Evolutionary conservation across 768 basidiomycete species (phyloP).

Genomic region (Serendipita sp.): DNA sequence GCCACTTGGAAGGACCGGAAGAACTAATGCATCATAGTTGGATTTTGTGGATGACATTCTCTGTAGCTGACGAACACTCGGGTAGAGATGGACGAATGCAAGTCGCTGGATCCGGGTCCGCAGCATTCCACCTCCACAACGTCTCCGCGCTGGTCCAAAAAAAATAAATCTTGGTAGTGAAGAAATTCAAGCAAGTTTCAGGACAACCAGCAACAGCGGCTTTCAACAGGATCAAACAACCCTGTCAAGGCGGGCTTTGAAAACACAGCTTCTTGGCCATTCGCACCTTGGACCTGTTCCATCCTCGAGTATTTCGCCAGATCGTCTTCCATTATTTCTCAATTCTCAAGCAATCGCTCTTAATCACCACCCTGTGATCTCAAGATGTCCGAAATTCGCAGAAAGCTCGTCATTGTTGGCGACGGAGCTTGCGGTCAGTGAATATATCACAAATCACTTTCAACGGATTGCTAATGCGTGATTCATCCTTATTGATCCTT

Average conservation of each 20-base stretch:
- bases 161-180: not conserved
- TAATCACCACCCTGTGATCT: conserved; percentile 3
- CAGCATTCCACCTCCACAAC: no score
- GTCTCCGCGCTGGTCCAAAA: not conserved
- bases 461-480: not conserved
- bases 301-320: not conserved
- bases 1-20: conserved; percentile 8
- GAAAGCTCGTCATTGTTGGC: conserved; percentile 97
- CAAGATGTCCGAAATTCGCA: conserved; percentile 91
- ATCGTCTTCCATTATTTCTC: not conserved
- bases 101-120: no score
- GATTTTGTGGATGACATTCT: not conserved
- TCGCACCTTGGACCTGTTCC: no score
- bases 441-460: not conserved
- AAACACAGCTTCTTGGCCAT: no score
- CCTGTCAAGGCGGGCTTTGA: no score
- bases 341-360: not conserved
- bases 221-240: no score
- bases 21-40: conserved; percentile 7
- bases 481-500: not conserved
- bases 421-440: conserved; percentile 92
- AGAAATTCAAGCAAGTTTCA: not conserved
- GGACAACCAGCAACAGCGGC: no score
- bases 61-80: not conserved
- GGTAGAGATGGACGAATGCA: not conserved